Conservation (phyloP, 495 filamentous ascomycete species). For the Parachaetomium inaequale region DNA sequence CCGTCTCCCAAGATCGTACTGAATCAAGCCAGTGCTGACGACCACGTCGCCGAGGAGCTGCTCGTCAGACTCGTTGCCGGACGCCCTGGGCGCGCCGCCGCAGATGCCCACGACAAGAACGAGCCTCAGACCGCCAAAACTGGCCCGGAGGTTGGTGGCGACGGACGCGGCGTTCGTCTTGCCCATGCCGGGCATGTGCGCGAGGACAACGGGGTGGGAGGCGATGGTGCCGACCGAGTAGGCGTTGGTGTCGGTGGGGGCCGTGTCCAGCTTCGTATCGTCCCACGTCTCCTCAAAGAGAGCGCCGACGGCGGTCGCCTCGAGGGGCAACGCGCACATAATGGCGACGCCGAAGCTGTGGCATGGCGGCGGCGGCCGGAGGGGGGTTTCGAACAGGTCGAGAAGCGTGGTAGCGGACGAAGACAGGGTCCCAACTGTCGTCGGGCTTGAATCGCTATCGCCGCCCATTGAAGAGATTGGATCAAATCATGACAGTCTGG, state of each 20-base stretch:
- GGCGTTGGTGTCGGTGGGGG: background rate
- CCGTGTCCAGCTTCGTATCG: background rate
- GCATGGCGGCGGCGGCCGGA: background rate
- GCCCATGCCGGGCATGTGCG: background rate
- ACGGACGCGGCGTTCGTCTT: background rate
- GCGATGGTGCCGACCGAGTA: background rate
- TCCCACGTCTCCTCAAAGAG: background rate
- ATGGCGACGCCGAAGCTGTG: background rate
- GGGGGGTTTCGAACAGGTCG: too few relatives aligned
- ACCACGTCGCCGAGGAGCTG: background rate
- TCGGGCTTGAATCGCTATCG: too few relatives aligned
- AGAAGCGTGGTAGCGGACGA: too few relatives aligned
- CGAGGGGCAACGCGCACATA: background rate
- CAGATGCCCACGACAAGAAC: background rate
- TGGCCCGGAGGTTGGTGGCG: background rate
- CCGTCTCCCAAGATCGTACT: conserved; percentile 40
- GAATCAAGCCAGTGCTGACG: background rate
- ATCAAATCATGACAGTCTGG: too few relatives aligned
- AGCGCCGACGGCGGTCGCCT: background rate
- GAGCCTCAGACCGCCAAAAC: background rate
- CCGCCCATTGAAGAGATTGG: too few relatives aligned
- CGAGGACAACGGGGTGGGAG: background rate
- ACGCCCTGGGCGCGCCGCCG: too few relatives aligned
- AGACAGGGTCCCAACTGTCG: too few relatives aligned
- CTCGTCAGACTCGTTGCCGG: background rate